Conservation (phyloP, 176 grass and related monocot genomes). For the Aechmea fasciata region DNA sequence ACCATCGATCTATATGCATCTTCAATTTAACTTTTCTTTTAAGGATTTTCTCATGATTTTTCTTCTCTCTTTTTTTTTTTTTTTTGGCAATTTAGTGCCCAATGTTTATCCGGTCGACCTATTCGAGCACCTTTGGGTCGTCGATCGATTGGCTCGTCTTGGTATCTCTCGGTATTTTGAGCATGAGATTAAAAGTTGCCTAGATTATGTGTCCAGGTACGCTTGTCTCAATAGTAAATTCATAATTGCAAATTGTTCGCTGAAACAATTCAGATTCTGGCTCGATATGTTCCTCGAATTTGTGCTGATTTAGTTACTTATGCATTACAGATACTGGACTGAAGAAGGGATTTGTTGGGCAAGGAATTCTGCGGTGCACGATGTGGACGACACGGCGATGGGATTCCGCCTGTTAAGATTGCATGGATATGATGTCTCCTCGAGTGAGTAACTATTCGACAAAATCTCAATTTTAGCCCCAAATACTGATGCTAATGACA, state of each 20-base stretch:
- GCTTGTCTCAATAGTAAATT: neutral
- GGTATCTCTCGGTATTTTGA: slow-evolving; percentile 11
- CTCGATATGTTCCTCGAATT: neutral
- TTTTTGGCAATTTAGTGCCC: neutral
- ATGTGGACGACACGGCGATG: slow-evolving; percentile 87
- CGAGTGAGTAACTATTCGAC: slow-evolving; percentile 27
- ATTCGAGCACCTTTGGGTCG: slow-evolving; percentile 3
- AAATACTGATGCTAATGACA: no score
- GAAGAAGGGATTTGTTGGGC: slow-evolving; percentile 92
- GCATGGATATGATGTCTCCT: slow-evolving; percentile 68
- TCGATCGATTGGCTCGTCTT: slow-evolving; percentile 7
- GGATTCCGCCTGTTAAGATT: slow-evolving; percentile 69
- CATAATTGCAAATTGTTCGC: neutral
- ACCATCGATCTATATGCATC: neutral
- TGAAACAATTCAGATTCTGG: neutral
- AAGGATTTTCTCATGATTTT: neutral
- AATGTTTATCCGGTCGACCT: slow-evolving; percentile 11
- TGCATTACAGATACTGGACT: slow-evolving; percentile 49
- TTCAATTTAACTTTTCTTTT: neutral
- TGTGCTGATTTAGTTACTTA: neutral
- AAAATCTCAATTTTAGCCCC: no score
- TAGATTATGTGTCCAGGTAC: slow-evolving; percentile 5
- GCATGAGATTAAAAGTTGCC: neutral
- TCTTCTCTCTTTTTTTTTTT: neutral
- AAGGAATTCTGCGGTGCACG: slow-evolving; percentile 49